Evolutionary conservation across 106 monocot genomes (phyloP), one percentile per base, ranked within the genome.

Genomic region (Amphibolis antarctica): DNA sequence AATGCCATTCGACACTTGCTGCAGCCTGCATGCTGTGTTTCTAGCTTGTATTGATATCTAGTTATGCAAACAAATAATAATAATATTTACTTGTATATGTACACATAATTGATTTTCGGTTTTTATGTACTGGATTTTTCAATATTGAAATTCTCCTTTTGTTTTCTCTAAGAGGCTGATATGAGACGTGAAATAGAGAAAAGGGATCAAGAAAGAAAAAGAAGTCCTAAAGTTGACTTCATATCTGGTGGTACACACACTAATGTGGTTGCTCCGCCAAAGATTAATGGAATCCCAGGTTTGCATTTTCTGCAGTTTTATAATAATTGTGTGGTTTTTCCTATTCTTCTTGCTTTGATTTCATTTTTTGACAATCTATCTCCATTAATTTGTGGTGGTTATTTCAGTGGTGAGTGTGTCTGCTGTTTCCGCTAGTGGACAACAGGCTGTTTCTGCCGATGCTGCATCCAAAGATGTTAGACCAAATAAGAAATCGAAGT

Each of bases 121-220:
- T 26, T 44, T 26, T 53, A 17, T 17, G 10, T 26, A n/a, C 15
- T 0, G 13, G 25, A 17, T 57, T 53, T 22, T 14, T 6, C 53
- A 19, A 53, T 44, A 0, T 12, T 59, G 19, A 59, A 24, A 44
- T 65, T 63, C 9, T 54, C 14, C 59, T 47, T 17, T 72, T 28
- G 56, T 53, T 59, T 67, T 43, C 51, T 48, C 22, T 24, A 45
- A 94, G 94, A 89, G 72, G 83, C 83, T 78, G 89, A 86, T 75
- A 86, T 94, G 86, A 94, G 75, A 73, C 81, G 83, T 44, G 89
- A 89, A 70, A 60, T 83, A 45, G 94, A 94, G 66, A 89, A 79
- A 65, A 89, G 81, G 62, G 93, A 94, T 36, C 86, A 79, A 46
- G 94, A 86, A 69, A 85, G 80, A 71, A 94, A 94, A 75, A 89